Base-by-base conservation (phyloP, 345 rosid genomes). In the Hypericum androsaemum region DNA sequence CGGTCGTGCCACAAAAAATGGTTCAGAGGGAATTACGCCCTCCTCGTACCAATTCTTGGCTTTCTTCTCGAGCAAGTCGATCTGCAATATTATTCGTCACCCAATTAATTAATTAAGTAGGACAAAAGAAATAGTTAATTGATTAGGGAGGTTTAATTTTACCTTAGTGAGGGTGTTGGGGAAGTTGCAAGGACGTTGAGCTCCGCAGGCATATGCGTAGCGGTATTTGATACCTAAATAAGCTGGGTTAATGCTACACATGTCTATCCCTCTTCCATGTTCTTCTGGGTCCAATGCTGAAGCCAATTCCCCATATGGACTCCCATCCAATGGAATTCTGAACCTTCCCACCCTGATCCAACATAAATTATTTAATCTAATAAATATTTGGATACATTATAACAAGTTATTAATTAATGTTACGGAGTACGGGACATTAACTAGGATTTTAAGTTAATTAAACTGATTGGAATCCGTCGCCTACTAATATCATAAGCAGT, bases 101-200 rank as follows among this genome's bases (percentile, higher is more conserved):
- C 16, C 10, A 3, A 14, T 22, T 43, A 48, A 8, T 39, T 28
- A 49, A 11, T 13, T 8, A 15, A 49, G 16, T 17, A 13, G n/a
- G n/a, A 32, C 17, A 17, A 56, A 43, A 8, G 10, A 11, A 43
- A 14, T 12, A 44, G 16, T 28, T 5, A 47, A n/a, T n/a, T n/a
- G n/a, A n/a, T n/a, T n/a, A n/a, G n/a, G n/a, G n/a, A n/a, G n/a
- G n/a, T n/a, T n/a, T n/a, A n/a, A n/a, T n/a, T n/a, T n/a, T 56
- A 90, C 96, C 95, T 92, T 92, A 37, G 98, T 77, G 65, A 92
- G 80, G 58, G 95, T 83, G 72, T 92, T 92, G 60, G 96, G 98
- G 75, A 92, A 92, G 50, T 92, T 80, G 50, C 98, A 87, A 39
- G 98, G 98, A 12, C 98, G 86, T 39, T 74, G 58, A 40, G 98